Percentiles rank a stretch among this genome's conserved stretches.
phyloP scores from a whole-genome alignment of 2,329 filamentous ascomycete genomes.

The Cladosporium oxysporum region DNA sequence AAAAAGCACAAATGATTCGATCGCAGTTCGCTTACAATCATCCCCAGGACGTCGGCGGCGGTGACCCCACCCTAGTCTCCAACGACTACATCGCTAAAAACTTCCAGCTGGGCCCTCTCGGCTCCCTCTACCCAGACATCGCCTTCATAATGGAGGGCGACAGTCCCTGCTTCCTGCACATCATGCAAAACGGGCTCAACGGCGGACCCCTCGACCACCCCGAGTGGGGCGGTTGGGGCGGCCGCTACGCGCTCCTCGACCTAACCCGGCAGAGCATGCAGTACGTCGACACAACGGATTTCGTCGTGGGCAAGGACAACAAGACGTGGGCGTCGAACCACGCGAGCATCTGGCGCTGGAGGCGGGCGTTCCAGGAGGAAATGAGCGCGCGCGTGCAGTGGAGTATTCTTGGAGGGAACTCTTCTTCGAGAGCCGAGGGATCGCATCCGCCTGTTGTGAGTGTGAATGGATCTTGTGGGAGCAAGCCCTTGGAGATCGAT shows the following conservation, averaged over 20 bases:
- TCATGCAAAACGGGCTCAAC: constrained; percentile 52
- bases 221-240: constrained; percentile 53
- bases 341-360: constrained; percentile 57
- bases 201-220: constrained; percentile 46
- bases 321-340: constrained; percentile 45
- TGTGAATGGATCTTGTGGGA: constrained; percentile 45
- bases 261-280: constrained; percentile 38
- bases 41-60: constrained; percentile 48
- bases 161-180: constrained; percentile 53
- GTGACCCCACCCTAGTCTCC: constrained; percentile 51
- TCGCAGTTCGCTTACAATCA: constrained; percentile 33
- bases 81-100: constrained; percentile 56
- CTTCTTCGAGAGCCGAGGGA: constrained; percentile 33
- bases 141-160: constrained; percentile 58
- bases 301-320: constrained; percentile 39
- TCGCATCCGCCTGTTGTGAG: constrained; percentile 53
- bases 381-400: constrained; percentile 53
- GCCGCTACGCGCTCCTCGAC: constrained; percentile 46
- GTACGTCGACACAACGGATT: constrained; percentile 42
- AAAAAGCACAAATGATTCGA: background rate
- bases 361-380: constrained; percentile 54
- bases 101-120: constrained; percentile 54
- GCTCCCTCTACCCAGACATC: constrained; percentile 46
- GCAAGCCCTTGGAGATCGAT: constrained; percentile 43
- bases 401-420: constrained; percentile 40